These are phyloP conservation scores for Aphanoascus verrucosus DNA, from an alignment of 2,329 filamentous ascomycete genomes.

Conservation along the genomic window DNA sequence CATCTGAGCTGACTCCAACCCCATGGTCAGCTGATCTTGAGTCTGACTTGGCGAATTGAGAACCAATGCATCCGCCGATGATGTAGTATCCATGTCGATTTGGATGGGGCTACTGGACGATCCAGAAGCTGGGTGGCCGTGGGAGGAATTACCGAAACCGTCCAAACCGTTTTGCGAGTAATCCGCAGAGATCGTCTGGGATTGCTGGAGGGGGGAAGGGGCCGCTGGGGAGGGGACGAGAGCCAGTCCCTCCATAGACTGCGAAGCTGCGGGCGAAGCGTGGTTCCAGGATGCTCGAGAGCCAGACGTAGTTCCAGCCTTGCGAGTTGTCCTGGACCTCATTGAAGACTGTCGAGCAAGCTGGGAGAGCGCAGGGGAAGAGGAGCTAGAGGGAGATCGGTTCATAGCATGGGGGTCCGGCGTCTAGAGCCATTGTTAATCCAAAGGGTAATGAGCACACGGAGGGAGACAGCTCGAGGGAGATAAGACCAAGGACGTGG, in stretches of 20 bases:
- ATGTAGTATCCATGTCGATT: not conserved
- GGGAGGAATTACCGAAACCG: conserved; percentile 9
- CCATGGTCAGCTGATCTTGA: conserved; percentile 8
- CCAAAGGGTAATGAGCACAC: conserved; percentile 17
- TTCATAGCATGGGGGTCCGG: conserved; percentile 7
- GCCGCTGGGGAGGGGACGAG: not conserved
- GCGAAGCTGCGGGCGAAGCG: not conserved
- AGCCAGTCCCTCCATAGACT: conserved; percentile 3
- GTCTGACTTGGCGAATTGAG: conserved; percentile 2
- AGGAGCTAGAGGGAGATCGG: conserved; percentile 8
- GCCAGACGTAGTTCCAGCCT: conserved; percentile 2
- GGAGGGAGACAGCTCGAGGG: conserved; percentile 17
- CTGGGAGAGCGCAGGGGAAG: conserved; percentile 6
- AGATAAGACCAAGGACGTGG: conserved; percentile 25
- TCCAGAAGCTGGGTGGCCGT: conserved; percentile 4
- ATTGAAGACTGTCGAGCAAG: conserved; percentile 4
- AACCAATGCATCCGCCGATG: conserved; percentile 8
- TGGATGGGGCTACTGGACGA: conserved; percentile 2
- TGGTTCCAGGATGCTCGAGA: conserved; percentile 3
- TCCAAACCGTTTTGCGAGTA: conserved; percentile 19
- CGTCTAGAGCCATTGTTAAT: conserved; percentile 15
- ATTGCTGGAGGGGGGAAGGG: conserved; percentile 4
- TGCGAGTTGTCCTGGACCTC: conserved; percentile 2
- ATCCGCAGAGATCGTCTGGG: conserved; percentile 5
- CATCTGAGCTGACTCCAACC: conserved; percentile 30